A percentile compares a stretch with the other conserved stretches of the same genome.
These are phyloP conservation scores for Debaryomycetaceae sp. DNA, from an alignment of 1,139 yeast species.

Conservation along the genomic window DNA sequence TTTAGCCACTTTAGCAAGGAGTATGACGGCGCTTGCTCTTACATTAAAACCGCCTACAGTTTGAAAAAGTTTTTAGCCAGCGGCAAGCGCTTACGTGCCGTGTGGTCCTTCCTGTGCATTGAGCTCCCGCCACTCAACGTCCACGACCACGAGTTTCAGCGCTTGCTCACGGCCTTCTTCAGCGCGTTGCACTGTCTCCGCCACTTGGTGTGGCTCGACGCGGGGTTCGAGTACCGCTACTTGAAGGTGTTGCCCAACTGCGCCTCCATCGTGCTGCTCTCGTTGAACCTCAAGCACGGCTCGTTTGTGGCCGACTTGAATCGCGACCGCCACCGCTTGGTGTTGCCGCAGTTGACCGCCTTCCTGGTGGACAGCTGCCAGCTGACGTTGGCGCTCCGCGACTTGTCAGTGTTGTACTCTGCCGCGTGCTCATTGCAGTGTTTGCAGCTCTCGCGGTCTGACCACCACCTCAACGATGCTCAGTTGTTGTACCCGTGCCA, in stretches of 20 bases:
- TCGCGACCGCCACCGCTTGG: neutral
- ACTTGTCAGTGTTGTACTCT: neutral
- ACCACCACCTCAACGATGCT: conserved; percentile 2
- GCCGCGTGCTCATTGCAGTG: neutral
- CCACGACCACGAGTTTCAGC: conserved; percentile 23
- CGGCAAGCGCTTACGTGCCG: conserved; percentile 10
- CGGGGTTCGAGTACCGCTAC: conserved; percentile 27
- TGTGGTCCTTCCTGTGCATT: conserved; percentile 21
- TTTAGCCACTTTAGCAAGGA: conserved; percentile 35
- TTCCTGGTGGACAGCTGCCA: neutral
- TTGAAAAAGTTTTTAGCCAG: conserved; percentile 26
- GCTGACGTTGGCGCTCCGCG: too few species aligned
- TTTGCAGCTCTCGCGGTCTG: conserved; percentile 14
- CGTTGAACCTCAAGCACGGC: conserved; percentile 23
- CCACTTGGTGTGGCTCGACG: conserved; percentile 31
- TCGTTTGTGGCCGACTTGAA: conserved; percentile 10
- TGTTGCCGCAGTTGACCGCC: neutral
- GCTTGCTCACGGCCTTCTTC: conserved; percentile 16
- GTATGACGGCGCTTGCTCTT: conserved; percentile 22
- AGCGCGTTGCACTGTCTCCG: conserved; percentile 15
- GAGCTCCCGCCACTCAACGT: conserved; percentile 31
- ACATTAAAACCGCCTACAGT: conserved; percentile 31
- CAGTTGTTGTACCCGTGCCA: conserved; percentile 2
- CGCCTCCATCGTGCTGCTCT: conserved; percentile 13
- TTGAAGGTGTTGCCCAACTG: conserved; percentile 20